Percentiles rank a stretch among this genome's conserved stretches.
Evolutionary conservation across 441 rosid genomes (phyloP).

Genomic region (Capsella rubella): DNA sequence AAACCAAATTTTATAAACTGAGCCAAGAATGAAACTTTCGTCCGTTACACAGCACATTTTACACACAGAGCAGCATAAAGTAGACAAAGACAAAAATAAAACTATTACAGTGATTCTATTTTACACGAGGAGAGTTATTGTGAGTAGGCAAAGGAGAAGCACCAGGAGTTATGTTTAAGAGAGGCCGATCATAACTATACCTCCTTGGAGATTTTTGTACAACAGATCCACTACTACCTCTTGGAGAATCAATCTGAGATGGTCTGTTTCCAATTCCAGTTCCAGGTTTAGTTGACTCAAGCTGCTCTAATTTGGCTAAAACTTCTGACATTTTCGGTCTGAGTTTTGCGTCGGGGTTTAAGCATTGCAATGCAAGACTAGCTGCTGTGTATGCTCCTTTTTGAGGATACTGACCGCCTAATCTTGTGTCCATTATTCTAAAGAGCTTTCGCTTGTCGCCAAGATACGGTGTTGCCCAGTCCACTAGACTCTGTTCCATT

Average conservation of each 20-base stretch:
- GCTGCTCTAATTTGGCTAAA: slow-evolving; percentile 52
- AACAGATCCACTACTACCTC: slow-evolving; percentile 35
- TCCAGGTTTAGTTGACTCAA: slow-evolving; percentile 52
- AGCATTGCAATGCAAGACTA: slow-evolving; percentile 62
- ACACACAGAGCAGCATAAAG: slow-evolving; percentile 18
- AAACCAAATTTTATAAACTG: background rate
- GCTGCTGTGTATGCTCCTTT: slow-evolving; percentile 69
- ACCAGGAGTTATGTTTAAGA: slow-evolving; percentile 49
- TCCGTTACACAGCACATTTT: background rate
- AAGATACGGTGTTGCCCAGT: slow-evolving; percentile 58
- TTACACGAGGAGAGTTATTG: slow-evolving; percentile 57
- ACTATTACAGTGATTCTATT: slow-evolving; percentile 38
- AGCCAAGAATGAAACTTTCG: background rate
- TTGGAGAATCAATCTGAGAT: slow-evolving; percentile 43
- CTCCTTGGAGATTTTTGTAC: slow-evolving; percentile 53
- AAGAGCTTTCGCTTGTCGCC: slow-evolving; percentile 53
- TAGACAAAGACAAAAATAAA: background rate
- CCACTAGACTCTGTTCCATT: slow-evolving; percentile 53
- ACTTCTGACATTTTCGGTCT: slow-evolving; percentile 77
- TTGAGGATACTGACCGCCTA: slow-evolving; percentile 79
- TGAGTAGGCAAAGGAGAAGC: slow-evolving; percentile 57
- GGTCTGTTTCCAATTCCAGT: slow-evolving; percentile 32
- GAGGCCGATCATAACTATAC: slow-evolving; percentile 52
- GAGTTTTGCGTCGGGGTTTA: slow-evolving; percentile 54
- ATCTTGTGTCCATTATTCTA: slow-evolving; percentile 60